phyloP scores from a whole-genome alignment of 495 filamentous ascomycete species.

The Aspergillus funiculosus region DNA sequence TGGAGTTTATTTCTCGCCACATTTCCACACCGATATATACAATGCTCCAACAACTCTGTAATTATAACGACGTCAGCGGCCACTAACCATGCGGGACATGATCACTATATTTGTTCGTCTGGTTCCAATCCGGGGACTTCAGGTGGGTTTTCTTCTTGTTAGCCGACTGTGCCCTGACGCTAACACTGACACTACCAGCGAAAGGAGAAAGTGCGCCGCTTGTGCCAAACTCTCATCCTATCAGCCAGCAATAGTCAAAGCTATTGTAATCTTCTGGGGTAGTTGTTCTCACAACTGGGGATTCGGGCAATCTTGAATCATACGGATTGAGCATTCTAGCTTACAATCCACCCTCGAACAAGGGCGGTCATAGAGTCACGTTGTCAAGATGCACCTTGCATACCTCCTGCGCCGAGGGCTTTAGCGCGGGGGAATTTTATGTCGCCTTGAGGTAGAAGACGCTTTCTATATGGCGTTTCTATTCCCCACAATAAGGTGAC shows the following conservation, averaged over 20 bases:
- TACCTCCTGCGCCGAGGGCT: background rate
- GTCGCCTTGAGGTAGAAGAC: background rate
- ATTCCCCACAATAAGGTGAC: background rate
- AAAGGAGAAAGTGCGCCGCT: background rate
- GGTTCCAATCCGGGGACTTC: background rate
- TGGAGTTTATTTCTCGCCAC: too few species aligned
- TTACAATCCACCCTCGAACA: too few species aligned
- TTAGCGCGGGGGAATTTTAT: background rate
- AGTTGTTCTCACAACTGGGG: too few species aligned
- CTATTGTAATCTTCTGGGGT: background rate
- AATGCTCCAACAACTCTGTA: too few species aligned
- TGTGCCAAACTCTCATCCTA: background rate
- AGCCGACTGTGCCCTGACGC: background rate
- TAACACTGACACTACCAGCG: constrained; percentile 2
- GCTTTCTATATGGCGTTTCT: background rate
- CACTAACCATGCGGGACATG: too few species aligned
- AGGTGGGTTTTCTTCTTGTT: background rate
- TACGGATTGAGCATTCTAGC: too few species aligned
- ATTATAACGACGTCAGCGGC: too few species aligned
- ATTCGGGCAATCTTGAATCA: background rate
- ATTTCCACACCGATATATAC: too few species aligned
- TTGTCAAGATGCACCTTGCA: too few species aligned
- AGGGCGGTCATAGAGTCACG: too few species aligned
- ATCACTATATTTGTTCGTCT: too few species aligned
- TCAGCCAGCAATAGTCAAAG: background rate